Base-by-base conservation (phyloP, 179 eudicot genomes). In the Corrigiola litoralis region DNA sequence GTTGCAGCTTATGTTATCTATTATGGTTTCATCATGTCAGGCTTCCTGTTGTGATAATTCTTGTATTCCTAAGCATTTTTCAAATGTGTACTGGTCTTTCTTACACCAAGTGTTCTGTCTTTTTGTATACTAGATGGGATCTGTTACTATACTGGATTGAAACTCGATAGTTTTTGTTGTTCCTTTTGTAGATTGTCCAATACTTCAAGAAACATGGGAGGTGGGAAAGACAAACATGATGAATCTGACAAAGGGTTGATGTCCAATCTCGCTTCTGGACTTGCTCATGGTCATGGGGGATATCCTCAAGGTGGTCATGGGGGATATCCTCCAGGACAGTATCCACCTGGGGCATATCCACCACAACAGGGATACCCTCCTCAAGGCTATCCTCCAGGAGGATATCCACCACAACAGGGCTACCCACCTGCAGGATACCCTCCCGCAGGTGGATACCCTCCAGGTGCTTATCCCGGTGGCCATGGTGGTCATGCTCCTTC, bases 161-260 rank as follows among this genome's bases (percentile, higher is more conserved):
- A 1, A 3, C 40, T 21, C n/a, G 20, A 37, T 36, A 6, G 14
- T 14, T 25, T 13, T 8, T 24, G 5, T 45, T 44, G 46, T 46
- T 23, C 57, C 66, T 17, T 17, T 45, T 54, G 21, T 17, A 69
- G 74, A 59, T 65, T 51, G 46, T n/a, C n/a, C n/a, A n/a, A n/a
- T n/a, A n/a, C n/a, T 69, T 66, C 55, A 71, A 76, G 52, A 46
- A 68, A 65, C 67, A 82, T 85, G 90, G 90, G 87, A 46, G 90
- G 90, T 49, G 90, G 90, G 56, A 76, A 80, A 10, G 87, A 85
- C 77, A 54, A 67, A 7, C 79, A 78, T 3, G 69, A 77, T 13
- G 79, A 74, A 23, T 63, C 79, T 38, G 80, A 82, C 50, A 77
- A 52, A 64, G 90, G 87, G 47, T 63, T 80, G 21, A 76, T 80